These are phyloP conservation scores for Chaetomiaceae sp. DNA, from an alignment of 2,329 filamentous ascomycete species.

Conservation along the genomic window DNA sequence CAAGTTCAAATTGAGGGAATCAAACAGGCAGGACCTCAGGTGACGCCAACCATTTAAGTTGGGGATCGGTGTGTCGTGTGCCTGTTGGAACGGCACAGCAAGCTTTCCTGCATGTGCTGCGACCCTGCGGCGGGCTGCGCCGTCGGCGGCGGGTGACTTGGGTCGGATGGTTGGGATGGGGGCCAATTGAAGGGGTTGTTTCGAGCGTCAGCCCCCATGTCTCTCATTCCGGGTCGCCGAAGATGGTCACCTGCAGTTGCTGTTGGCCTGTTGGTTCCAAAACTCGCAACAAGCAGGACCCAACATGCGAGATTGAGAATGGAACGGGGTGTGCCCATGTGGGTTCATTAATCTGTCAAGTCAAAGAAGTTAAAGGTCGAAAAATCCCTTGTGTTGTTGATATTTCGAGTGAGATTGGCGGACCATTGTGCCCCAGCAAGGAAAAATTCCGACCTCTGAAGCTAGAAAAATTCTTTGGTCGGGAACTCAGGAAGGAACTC, in stretches of 20 bases:
- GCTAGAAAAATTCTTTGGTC: too few relatives aligned
- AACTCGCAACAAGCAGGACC: background rate
- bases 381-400: too few relatives aligned
- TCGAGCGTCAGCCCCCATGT: background rate
- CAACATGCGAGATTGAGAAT: background rate
- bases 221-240: background rate
- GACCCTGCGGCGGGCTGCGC: background rate
- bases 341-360: background rate
- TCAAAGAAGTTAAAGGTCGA: background rate
- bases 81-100: constrained; percentile 6
- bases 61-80: background rate
- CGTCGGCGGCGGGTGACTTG: constrained; percentile 5
- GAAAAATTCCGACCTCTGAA: too few relatives aligned
- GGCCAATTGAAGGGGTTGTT: constrained; percentile 17
- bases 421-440: too few relatives aligned
- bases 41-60: background rate
- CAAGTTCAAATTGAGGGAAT: background rate
- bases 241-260: constrained; percentile 3
- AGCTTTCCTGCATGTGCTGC: background rate
- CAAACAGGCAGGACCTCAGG: background rate
- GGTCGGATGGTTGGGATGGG: constrained; percentile 5
- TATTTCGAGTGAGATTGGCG: too few relatives aligned
- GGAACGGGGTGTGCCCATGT: background rate
- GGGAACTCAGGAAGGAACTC: too few relatives aligned
- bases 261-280: constrained; percentile 11